These are phyloP conservation scores for Trichosanthes cucumerina DNA, from an alignment of 306 rosid genomes.

Conservation along the genomic window DNA sequence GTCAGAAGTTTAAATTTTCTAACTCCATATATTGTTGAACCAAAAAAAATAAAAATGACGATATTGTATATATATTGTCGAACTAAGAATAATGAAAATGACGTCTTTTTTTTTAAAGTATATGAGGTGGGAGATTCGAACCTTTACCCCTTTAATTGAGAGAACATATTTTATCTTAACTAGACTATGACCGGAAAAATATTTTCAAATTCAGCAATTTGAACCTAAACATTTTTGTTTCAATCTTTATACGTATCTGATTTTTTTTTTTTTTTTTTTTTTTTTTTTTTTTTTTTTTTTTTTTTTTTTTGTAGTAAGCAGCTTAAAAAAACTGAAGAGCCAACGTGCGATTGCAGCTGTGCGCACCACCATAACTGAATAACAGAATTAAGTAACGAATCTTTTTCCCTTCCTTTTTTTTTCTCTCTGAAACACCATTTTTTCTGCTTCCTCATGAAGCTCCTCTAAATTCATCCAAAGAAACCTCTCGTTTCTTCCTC, in stretches of 20 bases:
- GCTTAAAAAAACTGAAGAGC: no score
- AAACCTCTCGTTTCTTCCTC: not conserved
- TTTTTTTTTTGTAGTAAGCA: not conserved
- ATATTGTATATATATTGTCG: no score
- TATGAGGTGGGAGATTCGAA: no score
- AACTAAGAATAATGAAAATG: no score
- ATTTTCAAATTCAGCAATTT: not conserved
- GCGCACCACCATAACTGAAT: conserved; percentile 41
- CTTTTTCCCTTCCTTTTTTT: conserved; percentile 23
- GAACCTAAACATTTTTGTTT: not conserved
- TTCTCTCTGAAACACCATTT: conserved; percentile 11
- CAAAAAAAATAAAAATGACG: no score
- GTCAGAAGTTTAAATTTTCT: no score
- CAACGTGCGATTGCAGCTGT: conserved; percentile 24
- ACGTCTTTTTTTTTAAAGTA: no score
- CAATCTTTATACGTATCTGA: not conserved
- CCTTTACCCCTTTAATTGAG: no score
- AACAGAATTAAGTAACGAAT: conserved; percentile 77
- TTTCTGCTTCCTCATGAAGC: conserved; percentile 33
- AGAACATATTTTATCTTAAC: no score
- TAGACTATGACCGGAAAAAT: no score
- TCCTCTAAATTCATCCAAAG: conserved; percentile 14
- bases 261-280: not conserved
- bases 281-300: not conserved
- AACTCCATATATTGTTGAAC: no score